Evolutionary conservation across 148 eudicot genomes (phyloP).

Genomic region (Simmondsia chinensis): DNA sequence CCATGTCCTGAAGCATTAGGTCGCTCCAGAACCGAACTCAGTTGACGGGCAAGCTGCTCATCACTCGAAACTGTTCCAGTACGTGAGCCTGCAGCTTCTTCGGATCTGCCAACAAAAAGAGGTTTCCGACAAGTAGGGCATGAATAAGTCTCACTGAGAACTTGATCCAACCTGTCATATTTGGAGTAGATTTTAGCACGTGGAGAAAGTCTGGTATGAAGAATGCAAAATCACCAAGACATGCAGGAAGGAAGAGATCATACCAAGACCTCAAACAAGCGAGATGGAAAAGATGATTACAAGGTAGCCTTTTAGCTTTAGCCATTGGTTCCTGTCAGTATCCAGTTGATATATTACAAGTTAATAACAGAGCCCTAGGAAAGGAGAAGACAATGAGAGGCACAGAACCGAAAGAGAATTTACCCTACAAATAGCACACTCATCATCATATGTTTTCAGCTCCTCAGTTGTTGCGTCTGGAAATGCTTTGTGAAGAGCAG

Average conservation of each 20-base stretch:
- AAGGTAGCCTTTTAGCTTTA: slow-evolving; percentile 89
- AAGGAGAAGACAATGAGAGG: not conserved
- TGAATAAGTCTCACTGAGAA: slow-evolving; percentile 66
- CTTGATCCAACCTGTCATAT: slow-evolving; percentile 84
- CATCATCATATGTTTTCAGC: slow-evolving; percentile 79
- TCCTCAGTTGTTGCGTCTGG: slow-evolving; percentile 94
- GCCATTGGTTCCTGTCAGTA: slow-evolving; percentile 95
- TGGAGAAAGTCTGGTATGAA: not conserved
- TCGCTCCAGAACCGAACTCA: slow-evolving; percentile 58
- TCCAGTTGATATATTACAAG: slow-evolving; percentile 3
- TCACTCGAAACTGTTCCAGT: slow-evolving; percentile 49
- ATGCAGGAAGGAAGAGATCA: slow-evolving; percentile 6
- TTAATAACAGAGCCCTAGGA: not conserved
- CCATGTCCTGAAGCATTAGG: slow-evolving; percentile 41
- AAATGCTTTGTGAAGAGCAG: slow-evolving; percentile 90
- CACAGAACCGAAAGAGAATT: slow-evolving; percentile 9
- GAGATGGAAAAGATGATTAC: slow-evolving; percentile 94
- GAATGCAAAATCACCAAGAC: not conserved
- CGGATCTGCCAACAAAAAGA: slow-evolving; percentile 67
- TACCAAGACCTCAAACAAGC: slow-evolving; percentile 97
- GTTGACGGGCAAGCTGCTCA: slow-evolving; percentile 85
- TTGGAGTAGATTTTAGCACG: slow-evolving; percentile 1
- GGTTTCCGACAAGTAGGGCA: slow-evolving; percentile 99
- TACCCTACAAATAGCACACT: slow-evolving; percentile 98
- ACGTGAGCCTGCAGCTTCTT: slow-evolving; percentile 28